Evolutionary conservation across 2,329 filamentous ascomycete species (phyloP).

Genomic region (Gnomoniopsis sp.): DNA sequence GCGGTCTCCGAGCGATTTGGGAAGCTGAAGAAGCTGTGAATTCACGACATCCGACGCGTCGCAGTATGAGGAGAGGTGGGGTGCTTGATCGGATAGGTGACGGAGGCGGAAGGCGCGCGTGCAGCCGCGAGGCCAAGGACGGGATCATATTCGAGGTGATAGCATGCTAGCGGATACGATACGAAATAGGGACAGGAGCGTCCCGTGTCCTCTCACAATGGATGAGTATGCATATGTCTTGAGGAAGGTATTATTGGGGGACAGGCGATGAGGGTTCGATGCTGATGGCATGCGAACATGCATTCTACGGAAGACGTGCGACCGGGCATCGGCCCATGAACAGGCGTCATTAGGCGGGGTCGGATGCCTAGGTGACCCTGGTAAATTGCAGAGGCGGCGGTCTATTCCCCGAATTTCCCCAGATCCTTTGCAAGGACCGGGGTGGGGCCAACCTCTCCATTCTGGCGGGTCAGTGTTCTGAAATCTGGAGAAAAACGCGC

Average conservation of each 20-base stretch:
- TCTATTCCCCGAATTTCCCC: constrained; percentile 1
- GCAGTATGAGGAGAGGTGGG: not conserved
- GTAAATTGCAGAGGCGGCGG: not conserved
- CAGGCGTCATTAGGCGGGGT: constrained; percentile 9
- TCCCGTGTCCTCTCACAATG: too few species aligned
- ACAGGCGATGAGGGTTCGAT: too few species aligned
- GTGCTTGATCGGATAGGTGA: constrained; percentile 11
- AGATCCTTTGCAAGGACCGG: not conserved
- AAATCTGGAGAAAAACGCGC: not conserved
- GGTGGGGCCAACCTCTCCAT: not conserved
- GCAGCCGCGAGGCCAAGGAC: constrained; percentile 15
- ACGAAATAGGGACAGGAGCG: not conserved
- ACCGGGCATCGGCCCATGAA: not conserved
- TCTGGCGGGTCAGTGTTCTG: not conserved
- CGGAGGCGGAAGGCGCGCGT: constrained; percentile 18
- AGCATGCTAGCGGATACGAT: constrained; percentile 9
- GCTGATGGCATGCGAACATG: too few species aligned
- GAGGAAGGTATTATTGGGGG: too few species aligned
- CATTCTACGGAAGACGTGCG: too few species aligned
- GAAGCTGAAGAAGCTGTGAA: constrained; percentile 29
- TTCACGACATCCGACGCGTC: constrained; percentile 13
- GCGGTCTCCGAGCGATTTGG: constrained; percentile 35
- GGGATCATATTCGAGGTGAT: constrained; percentile 9
- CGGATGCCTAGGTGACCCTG: too few species aligned
- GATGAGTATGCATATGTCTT: too few species aligned